A percentile compares a stretch with the other conserved stretches of the same genome.
These are phyloP conservation scores for Botrytis byssoidea DNA, from an alignment of 2,329 filamentous ascomycete genomes.

Conservation along the genomic window DNA sequence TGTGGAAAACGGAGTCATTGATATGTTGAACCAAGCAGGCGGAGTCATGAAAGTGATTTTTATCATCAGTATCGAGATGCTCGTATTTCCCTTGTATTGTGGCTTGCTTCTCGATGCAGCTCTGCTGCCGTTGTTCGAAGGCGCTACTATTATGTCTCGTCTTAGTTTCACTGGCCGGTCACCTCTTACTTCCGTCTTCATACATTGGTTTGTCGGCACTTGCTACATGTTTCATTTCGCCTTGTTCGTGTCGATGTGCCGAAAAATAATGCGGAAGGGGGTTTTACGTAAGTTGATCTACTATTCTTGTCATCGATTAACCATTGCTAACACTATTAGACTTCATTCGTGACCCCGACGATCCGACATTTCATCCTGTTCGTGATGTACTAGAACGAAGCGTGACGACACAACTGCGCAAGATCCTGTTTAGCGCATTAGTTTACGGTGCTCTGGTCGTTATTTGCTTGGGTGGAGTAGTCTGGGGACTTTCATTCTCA, in stretches of 20 bases:
- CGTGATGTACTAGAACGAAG: conserved; percentile 93
- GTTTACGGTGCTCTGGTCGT: conserved; percentile 94
- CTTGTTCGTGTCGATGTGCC: conserved; percentile 97
- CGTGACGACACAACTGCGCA: conserved; percentile 87
- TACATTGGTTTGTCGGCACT: conserved; percentile 98
- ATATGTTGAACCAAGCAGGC: conserved; percentile 86
- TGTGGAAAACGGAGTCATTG: conserved; percentile 75
- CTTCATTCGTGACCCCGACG: conserved; percentile 96
- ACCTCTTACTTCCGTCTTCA: conserved; percentile 87
- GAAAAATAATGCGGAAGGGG: conserved; percentile 92
- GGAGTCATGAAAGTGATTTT: conserved; percentile 97
- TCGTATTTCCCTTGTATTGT: conserved; percentile 94
- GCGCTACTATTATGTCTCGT: conserved; percentile 73
- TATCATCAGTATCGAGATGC: conserved; percentile 99
- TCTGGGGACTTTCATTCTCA: conserved; percentile 78
- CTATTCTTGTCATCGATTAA: neutral
- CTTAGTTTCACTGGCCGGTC: conserved; percentile 74
- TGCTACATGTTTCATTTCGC: conserved; percentile 99
- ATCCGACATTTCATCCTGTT: conserved; percentile 96
- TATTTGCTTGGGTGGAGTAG: conserved; percentile 88
- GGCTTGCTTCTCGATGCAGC: conserved; percentile 87
- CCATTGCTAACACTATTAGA: conserved; percentile 51
- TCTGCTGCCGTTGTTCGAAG: conserved; percentile 82
- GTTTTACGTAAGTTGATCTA: conserved; percentile 70
- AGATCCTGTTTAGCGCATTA: conserved; percentile 93